These are phyloP conservation scores for Talaromyces amestolkiae DNA, from an alignment of 2,329 filamentous ascomycete genomes.

Conservation along the genomic window DNA sequence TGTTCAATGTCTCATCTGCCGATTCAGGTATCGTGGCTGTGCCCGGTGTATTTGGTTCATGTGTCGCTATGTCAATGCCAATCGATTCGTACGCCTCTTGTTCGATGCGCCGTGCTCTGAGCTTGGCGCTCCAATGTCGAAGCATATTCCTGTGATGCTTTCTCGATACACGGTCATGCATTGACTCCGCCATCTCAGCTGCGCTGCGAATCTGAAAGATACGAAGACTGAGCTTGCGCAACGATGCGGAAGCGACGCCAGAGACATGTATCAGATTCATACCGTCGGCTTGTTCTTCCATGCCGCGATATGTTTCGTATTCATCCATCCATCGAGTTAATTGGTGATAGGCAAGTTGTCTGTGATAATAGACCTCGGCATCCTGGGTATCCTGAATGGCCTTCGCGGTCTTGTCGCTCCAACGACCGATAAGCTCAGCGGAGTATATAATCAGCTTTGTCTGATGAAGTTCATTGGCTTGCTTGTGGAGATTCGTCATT, in stretches of 20 bases:
- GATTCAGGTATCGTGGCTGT: constrained; percentile 32
- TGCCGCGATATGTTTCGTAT: constrained; percentile 32
- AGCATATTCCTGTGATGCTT: constrained; percentile 57
- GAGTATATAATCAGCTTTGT: constrained; percentile 35
- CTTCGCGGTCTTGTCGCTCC: constrained; percentile 43
- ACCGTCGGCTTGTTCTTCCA: constrained; percentile 46
- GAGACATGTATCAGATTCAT: constrained; percentile 50
- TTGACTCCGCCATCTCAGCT: constrained; percentile 52
- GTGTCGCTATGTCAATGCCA: constrained; percentile 28
- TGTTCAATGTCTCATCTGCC: constrained; percentile 36
- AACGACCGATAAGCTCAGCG: constrained; percentile 40
- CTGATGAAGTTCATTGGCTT: constrained; percentile 39
- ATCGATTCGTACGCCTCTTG: constrained; percentile 28
- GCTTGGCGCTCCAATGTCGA: constrained; percentile 53
- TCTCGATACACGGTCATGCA: constrained; percentile 53
- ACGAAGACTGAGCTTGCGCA: constrained; percentile 59
- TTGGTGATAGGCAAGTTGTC: constrained; percentile 38
- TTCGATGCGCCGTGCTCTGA: constrained; percentile 32
- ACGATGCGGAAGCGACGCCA: constrained; percentile 45
- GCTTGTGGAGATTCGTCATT: constrained; percentile 38
- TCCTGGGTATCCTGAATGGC: constrained; percentile 35
- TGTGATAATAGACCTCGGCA: constrained; percentile 39
- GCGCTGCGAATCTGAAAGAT: constrained; percentile 55
- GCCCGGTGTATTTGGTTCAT: constrained; percentile 26
- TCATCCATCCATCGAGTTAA: constrained; percentile 39